These are phyloP conservation scores for Tinospora cordifolia DNA, from an alignment of 164 flowering plant species.

Conservation along the genomic window DNA sequence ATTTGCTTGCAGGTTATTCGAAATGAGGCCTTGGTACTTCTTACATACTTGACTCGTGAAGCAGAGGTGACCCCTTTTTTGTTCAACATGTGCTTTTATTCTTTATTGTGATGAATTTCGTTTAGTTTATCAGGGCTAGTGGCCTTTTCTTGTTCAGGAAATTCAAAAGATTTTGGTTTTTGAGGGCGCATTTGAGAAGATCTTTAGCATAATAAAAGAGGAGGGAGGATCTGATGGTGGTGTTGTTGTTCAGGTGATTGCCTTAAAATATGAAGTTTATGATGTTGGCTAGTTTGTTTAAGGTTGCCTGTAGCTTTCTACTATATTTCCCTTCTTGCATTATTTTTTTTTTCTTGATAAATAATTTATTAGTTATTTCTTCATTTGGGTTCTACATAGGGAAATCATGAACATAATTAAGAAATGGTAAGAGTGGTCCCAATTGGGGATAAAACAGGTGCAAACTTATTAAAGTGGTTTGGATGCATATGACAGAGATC, in stretches of 20 bases:
- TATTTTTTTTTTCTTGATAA: neutral
- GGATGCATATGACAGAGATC: too few relatives aligned
- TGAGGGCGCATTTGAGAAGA: constrained; percentile 97
- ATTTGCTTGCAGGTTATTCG: constrained; percentile 64
- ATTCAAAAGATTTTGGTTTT: constrained; percentile 96
- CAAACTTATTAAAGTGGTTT: too few relatives aligned
- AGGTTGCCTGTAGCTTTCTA: neutral
- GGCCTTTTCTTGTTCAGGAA: constrained; percentile 43
- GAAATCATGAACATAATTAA: neutral
- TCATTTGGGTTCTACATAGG: neutral
- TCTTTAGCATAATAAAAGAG: constrained; percentile 88
- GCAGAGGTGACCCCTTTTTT: constrained; percentile 58
- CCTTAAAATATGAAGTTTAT: constrained; percentile 1
- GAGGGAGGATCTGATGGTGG: constrained; percentile 99
- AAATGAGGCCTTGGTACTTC: constrained; percentile 90
- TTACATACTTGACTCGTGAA: constrained; percentile 91
- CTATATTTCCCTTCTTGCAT: neutral
- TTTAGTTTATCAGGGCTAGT: neutral
- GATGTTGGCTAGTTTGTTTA: constrained; percentile 3
- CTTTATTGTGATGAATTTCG: neutral
- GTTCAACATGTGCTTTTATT: neutral
- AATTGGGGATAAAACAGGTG: too few relatives aligned
- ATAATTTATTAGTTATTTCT: too few relatives aligned
- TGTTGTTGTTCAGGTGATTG: constrained; percentile 92
- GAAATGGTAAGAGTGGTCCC: too few relatives aligned